phyloP scores from a whole-genome alignment of 2,329 filamentous ascomycete species.

The Fusarium falciforme region DNA sequence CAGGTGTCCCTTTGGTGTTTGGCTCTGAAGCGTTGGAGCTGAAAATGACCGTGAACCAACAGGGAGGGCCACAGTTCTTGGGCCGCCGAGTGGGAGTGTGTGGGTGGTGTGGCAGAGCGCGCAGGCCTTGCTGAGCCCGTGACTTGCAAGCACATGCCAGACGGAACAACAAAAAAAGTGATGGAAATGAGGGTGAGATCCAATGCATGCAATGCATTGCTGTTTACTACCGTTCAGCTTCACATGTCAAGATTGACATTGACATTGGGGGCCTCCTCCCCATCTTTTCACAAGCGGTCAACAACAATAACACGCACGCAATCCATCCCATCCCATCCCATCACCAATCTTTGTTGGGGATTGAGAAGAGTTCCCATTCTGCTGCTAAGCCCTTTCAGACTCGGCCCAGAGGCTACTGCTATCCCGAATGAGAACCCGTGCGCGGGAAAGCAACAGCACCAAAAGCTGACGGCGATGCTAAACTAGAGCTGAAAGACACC shows the following conservation, averaged over 20 bases:
- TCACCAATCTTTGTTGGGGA: neutral
- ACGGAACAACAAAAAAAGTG: constrained; percentile 5
- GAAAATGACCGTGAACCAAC: constrained; percentile 21
- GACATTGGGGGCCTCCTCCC: neutral
- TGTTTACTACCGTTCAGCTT: neutral
- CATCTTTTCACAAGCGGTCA: neutral
- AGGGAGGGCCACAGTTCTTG: constrained; percentile 9
- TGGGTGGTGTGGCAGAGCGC: constrained; percentile 25
- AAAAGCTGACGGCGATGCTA: neutral
- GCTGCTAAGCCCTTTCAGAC: neutral
- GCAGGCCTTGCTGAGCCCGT: constrained; percentile 32
- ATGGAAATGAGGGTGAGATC: constrained; percentile 17
- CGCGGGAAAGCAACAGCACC: neutral
- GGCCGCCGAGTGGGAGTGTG: neutral
- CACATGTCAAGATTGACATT: constrained; percentile 3
- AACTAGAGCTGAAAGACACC: neutral
- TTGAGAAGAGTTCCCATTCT: neutral
- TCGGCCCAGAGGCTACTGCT: neutral
- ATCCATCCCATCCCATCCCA: neutral
- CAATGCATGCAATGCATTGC: neutral
- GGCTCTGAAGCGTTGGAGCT: neutral
- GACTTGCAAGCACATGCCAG: constrained; percentile 21
- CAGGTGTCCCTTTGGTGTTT: neutral
- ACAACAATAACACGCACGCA: neutral
- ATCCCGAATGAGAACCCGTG: neutral